These are phyloP conservation scores for Houttuynia cordata DNA, from an alignment of 164 flowering plant genomes.

Conservation along the genomic window DNA sequence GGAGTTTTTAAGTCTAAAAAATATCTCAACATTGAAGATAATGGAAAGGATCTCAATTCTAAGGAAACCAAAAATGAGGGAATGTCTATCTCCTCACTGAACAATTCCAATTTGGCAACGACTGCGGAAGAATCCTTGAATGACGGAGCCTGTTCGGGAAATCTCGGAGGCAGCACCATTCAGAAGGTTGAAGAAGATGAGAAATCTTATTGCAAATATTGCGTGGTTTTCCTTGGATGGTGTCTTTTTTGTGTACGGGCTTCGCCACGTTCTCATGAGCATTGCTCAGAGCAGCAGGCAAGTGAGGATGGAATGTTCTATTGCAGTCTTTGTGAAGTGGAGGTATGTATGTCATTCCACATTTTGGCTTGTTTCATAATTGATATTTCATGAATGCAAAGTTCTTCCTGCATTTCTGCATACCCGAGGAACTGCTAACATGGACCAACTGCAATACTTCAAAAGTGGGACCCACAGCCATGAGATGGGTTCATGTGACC, in stretches of 20 bases:
- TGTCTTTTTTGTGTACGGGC: slow-evolving; percentile 40
- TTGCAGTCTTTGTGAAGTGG: slow-evolving; percentile 93
- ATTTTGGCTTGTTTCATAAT: not conserved
- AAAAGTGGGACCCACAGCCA: no score
- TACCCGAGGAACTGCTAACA: no score
- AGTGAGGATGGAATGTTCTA: slow-evolving; percentile 98
- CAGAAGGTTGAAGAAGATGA: slow-evolving; percentile 15
- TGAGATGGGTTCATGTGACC: no score
- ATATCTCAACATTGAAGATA: slow-evolving; percentile 32
- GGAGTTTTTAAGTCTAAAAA: slow-evolving; percentile 80
- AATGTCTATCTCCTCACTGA: slow-evolving; percentile 42
- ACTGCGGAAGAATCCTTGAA: slow-evolving; percentile 30
- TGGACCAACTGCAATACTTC: no score
- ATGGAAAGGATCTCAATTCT: slow-evolving; percentile 18
- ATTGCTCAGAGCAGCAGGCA: slow-evolving; percentile 48
- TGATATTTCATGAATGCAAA: not conserved
- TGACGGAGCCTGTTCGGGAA: slow-evolving; percentile 11
- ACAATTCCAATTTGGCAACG: slow-evolving; percentile 37
- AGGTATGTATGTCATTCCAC: slow-evolving; percentile 35
- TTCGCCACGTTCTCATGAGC: slow-evolving; percentile 30
- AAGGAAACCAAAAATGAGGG: slow-evolving; percentile 47
- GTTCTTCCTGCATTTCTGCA: not conserved
- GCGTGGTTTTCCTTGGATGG: slow-evolving; percentile 22
- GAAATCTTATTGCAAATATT: slow-evolving; percentile 16
- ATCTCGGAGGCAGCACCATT: slow-evolving; percentile 11